Evolutionary conservation across 176 grass and related monocot genomes (phyloP), one percentile per base, ranked within the genome.

Genomic region (Hyparrhenia diplandra): DNA sequence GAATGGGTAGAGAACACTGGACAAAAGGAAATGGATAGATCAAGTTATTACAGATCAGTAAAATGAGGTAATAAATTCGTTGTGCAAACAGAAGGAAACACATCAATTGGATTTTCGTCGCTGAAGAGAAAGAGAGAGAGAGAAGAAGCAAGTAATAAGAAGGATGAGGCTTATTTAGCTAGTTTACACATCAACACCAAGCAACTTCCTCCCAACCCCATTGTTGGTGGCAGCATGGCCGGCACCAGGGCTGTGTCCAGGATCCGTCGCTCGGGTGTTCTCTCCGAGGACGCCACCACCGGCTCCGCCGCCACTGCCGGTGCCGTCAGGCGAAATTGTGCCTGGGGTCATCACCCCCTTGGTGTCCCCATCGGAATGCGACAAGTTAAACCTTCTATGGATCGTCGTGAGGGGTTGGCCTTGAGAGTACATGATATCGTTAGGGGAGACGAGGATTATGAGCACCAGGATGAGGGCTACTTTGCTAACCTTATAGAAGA

Each of bases 161-260:
- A 52, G 25, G 9, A 64, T 12, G 65, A 31, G 80, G n/a, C 36
- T 49, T 23, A 17, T 76, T 21, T 36, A 76, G 5, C 10, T 69
- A 68, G 10, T 43, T 58, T 55, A 87, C 62, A 52, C 17, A 20
- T 18, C 1, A 18, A 21, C 49, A 77, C 18, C 78, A 76, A 82
- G 72, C 72, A 82, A 37, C 79, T 51, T 87, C 73, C 79, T 82
- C 72, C 79, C 85, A 64, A 76, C 54, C 12, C 64, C 72, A 43
- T 55, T 87, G 32, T 77, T 76, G 32, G 54, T 64, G 79, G 74
- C 54, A 41, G 55, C 79, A 21, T 87, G 85, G 13, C 79, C 85
- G 4, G 79, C 79, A 45, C 79, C 79, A 6, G 85, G 73, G 65
- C 85, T 83, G 43, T 87, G 73, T 8, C 73, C 66, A 1, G 73